These are phyloP conservation scores for Chaetomium sp. DNA, from an alignment of 2,329 filamentous ascomycete genomes.

Conservation along the genomic window DNA sequence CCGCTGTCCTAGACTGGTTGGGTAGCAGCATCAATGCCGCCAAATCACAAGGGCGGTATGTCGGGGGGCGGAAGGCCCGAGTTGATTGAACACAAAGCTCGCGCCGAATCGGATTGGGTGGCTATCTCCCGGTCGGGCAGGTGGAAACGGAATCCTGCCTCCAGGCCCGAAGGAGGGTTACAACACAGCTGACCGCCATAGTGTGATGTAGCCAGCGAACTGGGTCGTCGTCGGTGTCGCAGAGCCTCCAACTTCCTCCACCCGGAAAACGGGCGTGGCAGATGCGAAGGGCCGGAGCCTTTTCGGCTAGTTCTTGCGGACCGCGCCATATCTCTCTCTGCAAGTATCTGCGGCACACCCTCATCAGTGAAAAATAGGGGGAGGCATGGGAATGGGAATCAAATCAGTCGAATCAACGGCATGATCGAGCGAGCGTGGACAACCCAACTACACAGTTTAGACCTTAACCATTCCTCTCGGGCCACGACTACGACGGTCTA, in stretches of 20 bases:
- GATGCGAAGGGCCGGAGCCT: not conserved
- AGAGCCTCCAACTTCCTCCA: slow-evolving; percentile 16
- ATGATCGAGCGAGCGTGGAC: not conserved
- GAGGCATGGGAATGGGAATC: not conserved
- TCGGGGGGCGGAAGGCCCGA: not conserved
- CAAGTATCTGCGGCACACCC: not conserved
- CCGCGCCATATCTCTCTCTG: not conserved
- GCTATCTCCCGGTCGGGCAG: not conserved
- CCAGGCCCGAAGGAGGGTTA: slow-evolving; percentile 2
- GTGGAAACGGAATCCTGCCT: not conserved
- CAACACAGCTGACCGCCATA: not conserved
- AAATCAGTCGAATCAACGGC: not conserved
- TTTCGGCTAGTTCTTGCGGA: not conserved
- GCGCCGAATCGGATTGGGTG: not conserved
- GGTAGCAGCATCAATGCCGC: not conserved
- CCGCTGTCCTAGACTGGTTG: not conserved
- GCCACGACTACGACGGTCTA: not conserved
- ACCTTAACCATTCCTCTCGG: not conserved
- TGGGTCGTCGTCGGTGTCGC: slow-evolving; percentile 14
- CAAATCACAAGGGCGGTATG: not conserved
- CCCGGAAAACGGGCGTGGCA: not conserved
- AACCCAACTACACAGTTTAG: not conserved
- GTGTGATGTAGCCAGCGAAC: not conserved
- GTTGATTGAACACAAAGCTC: not conserved
- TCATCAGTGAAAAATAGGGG: not conserved